Base-by-base conservation (phyloP, 2,329 filamentous ascomycete species). In the Colletotrichum truncatum region DNA sequence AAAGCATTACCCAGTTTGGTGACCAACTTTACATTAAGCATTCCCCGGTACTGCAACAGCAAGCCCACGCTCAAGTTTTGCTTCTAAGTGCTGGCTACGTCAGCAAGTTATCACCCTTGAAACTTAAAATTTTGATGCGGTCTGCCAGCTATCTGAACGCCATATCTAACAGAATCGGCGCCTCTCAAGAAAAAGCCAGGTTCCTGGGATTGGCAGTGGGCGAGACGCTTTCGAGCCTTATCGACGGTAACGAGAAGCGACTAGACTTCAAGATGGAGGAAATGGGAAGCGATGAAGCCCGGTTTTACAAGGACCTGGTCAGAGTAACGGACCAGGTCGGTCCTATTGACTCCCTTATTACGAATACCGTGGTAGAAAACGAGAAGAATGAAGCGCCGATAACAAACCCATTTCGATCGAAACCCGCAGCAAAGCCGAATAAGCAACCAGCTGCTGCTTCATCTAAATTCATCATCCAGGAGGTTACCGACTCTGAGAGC, bases 201-300 rank as follows among this genome's bases (percentile, higher is more conserved):
- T 93, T 97, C 70, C 83, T 99, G 1, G 96, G 96, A 0, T 97
- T 99, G 89, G 84, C 92, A 2, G 89, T 97, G 30, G 96, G 93
- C 4, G 93, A 93, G 69, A 88, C 90, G 0, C 77, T 91, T 0
- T 91, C 89, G 1, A 75, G 80, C 2, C 76, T 97, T 2, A 80
- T 87, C 4, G 86, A 91, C 61, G 91, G 92, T 70, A 85, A 85
- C 25, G 91, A 91, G 8, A 91, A 90, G 62, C 88, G 84, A 59
- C 89, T 99, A 74, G 89, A 92, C 66, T 98, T 99, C 73, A 90
- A 94, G 36, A 86, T 94, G 72, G 91, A 96, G 18, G 94, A 97
- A 64, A 89, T 89, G 74, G 85, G 89, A 45, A 88, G 86, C 1
- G 84, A 87, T 1, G 94, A 98, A 73, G 91, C 91, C 2, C 79